Percentiles rank a stretch among this genome's conserved stretches.
Evolutionary conservation across 495 filamentous ascomycete genomes (phyloP).

Genomic region (Talaromyces nanjingensis): DNA sequence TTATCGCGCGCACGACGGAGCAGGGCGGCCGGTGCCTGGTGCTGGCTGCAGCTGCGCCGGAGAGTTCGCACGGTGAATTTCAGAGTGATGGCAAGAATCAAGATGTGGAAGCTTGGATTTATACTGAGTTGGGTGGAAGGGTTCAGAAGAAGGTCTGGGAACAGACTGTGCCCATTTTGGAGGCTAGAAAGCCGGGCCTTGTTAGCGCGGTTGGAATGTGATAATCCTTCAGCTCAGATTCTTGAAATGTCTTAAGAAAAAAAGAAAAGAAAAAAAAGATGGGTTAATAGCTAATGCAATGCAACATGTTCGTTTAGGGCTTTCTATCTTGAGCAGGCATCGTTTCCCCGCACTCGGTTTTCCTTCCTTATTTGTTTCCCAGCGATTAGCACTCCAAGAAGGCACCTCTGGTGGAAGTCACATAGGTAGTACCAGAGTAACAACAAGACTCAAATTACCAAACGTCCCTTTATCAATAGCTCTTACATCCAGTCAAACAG

Average conservation of each 20-base stretch:
- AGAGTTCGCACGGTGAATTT: conserved; percentile 1
- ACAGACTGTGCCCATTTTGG: conserved; percentile 1
- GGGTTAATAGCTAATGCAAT: background rate
- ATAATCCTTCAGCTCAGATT: background rate
- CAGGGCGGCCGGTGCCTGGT: conserved; percentile 35
- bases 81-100: background rate
- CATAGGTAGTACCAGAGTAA: background rate
- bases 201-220: background rate
- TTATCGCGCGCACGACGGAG: conserved; percentile 22
- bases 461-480: too few species aligned
- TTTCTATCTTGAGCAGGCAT: background rate
- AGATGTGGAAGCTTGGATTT: conserved; percentile 5
- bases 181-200: background rate
- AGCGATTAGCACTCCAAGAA: background rate
- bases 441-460: background rate
- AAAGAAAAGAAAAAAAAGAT: background rate
- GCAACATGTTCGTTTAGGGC: background rate
- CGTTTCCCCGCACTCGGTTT: background rate
- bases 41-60: conserved; percentile 18
- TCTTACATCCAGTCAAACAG: background rate
- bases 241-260: background rate
- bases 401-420: too few species aligned
- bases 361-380: background rate
- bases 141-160: conserved; percentile 3
- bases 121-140: background rate